Base-by-base conservation (phyloP, 257 asterid genomes). In the Gynochthodes officinalis region DNA sequence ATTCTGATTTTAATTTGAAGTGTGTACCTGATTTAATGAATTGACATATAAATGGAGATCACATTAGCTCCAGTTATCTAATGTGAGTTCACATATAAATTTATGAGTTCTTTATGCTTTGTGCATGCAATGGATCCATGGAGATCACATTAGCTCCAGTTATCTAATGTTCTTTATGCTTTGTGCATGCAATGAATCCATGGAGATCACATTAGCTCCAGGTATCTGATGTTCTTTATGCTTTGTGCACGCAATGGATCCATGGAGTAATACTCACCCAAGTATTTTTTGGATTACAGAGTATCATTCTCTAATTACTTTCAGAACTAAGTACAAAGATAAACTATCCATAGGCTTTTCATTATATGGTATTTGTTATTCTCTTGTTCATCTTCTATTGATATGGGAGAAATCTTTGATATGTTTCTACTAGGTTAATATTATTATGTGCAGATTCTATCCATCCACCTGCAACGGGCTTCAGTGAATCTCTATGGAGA, bases 391-490 rank as follows among this genome's bases (percentile, higher is more conserved):
- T 53, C 64, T 39, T 54, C 14, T 33, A 8, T 64, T 7, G 32
- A 65, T 21, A 33, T 55, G 44, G 16, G 23, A 4, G 33, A 44
- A 35, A 44, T 48, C 39, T 37, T 58, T 62, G 55, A 28, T 75
- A 27, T 19, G 8, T 37, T 58, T 58, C 69, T 70, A 68, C 75
- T 66, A 27, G 55, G 52, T 5, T 71, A 18, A 30, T 79, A 35
- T 64, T 63, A 27, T 25, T 67, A 49, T 78, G 64, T 69, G 89
- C 96, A 89, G 98, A 88, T 93, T 84, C 81, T 94, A 6, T 94
- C 97, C 83, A 79, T 94, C 79, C 95, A 94, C 83, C 83, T 94
- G 52, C 99, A 91, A 79, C 97, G 97, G 28, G 99, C 95, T 75
- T 94, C 97, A 23, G 84, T 87, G 55, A 86, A 91, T 78, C 43